Percentiles rank a stretch among this genome's conserved stretches.
These are phyloP conservation scores for Lachnellula occidentalis DNA, from an alignment of 2,329 filamentous ascomycete species.

Conservation along the genomic window DNA sequence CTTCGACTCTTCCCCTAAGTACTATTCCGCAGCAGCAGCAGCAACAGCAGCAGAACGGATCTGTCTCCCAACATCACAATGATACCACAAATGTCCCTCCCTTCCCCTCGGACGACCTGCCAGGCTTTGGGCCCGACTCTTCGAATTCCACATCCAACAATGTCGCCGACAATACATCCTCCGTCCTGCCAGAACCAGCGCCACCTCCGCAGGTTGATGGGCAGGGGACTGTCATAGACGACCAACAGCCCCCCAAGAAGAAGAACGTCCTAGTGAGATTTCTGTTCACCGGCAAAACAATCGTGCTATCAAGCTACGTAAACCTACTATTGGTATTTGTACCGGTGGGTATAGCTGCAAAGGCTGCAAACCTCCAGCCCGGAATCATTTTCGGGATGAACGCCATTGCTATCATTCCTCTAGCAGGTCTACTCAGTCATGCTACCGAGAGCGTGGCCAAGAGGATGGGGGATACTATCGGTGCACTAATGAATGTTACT, in stretches of 20 bases:
- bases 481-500: constrained; percentile 69
- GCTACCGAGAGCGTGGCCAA: constrained; percentile 71
- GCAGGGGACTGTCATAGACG: constrained; percentile 52
- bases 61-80: constrained; percentile 17
- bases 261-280: constrained; percentile 28
- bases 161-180: constrained; percentile 32
- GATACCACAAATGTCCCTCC: constrained; percentile 20
- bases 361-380: constrained; percentile 48
- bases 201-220: constrained; percentile 46
- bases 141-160: constrained; percentile 28
- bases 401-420: constrained; percentile 67
- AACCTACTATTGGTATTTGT: constrained; percentile 75
- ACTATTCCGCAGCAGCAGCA: constrained; percentile 21
- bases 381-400: constrained; percentile 69
- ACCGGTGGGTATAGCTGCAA: constrained; percentile 66
- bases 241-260: constrained; percentile 22
- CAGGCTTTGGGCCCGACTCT: constrained; percentile 22
- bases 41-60: constrained; percentile 13
- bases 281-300: constrained; percentile 43
- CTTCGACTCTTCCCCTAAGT: constrained; percentile 36
- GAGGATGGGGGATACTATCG: constrained; percentile 66
- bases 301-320: constrained; percentile 69
- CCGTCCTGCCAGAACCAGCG: constrained; percentile 35
- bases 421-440: constrained; percentile 66
- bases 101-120: constrained; percentile 22